phyloP scores from a whole-genome alignment of 148 eudicot genomes.

The Heliamphora exappendiculata region DNA sequence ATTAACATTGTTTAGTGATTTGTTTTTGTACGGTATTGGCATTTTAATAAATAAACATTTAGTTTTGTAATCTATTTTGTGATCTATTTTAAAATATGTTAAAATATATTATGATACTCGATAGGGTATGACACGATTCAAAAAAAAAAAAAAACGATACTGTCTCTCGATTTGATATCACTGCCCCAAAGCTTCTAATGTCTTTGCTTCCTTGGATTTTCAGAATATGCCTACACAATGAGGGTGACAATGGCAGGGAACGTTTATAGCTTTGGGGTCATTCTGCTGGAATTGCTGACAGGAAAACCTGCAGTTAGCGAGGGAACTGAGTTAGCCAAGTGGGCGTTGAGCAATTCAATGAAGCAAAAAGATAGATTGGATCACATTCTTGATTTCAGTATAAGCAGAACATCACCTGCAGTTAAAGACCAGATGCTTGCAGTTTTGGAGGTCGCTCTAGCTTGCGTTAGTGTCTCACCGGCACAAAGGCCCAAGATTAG shows the following conservation, averaged over 20 bases:
- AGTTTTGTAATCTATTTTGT: too few species aligned
- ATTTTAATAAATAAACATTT: too few species aligned
- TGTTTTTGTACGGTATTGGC: too few species aligned
- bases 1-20: too few species aligned
- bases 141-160: too few species aligned
- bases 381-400: conserved; percentile 57
- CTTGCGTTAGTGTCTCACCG: conserved; percentile 65
- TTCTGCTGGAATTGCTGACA: conserved; percentile 68
- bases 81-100: too few species aligned
- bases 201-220: conserved; percentile 11
- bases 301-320: conserved; percentile 75
- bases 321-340: conserved; percentile 72
- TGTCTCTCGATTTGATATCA: too few species aligned
- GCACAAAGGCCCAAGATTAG: conserved; percentile 76
- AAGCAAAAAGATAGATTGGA: conserved; percentile 54
- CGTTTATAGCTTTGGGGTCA: conserved; percentile 78
- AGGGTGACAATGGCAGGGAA: conserved; percentile 78
- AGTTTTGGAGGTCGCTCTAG: conserved; percentile 66
- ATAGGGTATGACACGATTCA: too few species aligned
- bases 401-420: conserved; percentile 48
- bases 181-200: not conserved
- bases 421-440: conserved; percentile 71
- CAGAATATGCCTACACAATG: conserved; percentile 97
- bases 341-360: conserved; percentile 50
- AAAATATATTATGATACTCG: too few species aligned